Conservation (phyloP, 78 protist species). For the Isochrysis galbana region DNA sequence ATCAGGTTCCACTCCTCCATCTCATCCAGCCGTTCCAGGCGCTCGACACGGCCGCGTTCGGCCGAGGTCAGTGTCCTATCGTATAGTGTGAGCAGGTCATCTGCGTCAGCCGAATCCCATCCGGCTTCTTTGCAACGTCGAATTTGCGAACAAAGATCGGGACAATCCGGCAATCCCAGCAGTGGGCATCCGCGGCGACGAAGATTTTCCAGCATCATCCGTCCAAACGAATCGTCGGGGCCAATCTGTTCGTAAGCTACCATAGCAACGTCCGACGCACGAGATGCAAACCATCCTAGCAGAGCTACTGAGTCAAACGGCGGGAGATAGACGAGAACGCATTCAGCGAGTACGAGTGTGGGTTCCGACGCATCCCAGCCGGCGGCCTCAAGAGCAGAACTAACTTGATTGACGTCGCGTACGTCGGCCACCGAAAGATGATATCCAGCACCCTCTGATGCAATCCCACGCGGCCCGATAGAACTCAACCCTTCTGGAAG, state of each 20-base stretch:
- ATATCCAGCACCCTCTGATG: neutral
- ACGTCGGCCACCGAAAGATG: neutral
- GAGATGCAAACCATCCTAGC: neutral
- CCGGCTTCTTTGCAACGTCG: neutral
- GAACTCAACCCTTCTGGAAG: neutral
- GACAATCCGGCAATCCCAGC: neutral
- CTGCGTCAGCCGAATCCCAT: neutral
- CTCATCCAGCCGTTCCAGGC: neutral
- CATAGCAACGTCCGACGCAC: neutral
- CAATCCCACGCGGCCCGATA: neutral
- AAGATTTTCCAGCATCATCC: neutral
- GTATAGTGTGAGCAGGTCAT: neutral
- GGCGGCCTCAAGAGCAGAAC: neutral
- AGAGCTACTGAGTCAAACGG: neutral
- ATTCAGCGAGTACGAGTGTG: constrained; percentile 21
- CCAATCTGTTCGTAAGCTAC: neutral
- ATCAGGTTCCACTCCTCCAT: neutral
- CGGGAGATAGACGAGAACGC: neutral
- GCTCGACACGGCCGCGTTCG: neutral
- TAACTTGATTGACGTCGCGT: neutral
- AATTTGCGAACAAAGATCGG: neutral
- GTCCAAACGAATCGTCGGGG: constrained; percentile 5
- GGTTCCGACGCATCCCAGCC: neutral
- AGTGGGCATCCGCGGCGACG: neutral
- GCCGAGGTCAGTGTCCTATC: neutral